These are phyloP conservation scores for Backusella australiensis DNA, from an alignment of 192 early-diverging fungal species.

Conservation along the genomic window DNA sequence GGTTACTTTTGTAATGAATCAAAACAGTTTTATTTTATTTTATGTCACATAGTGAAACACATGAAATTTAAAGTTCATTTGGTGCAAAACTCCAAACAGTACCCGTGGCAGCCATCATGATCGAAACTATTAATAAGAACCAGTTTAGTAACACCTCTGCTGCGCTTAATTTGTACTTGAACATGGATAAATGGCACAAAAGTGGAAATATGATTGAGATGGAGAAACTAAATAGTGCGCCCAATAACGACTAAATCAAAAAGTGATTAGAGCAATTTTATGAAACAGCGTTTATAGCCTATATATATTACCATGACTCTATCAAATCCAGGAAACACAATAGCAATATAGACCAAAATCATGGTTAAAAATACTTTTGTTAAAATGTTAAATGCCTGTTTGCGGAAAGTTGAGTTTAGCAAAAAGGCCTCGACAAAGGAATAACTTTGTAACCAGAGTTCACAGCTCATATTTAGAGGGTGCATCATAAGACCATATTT, in stretches of 20 bases:
- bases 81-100: constrained; percentile 37
- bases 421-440: not conserved
- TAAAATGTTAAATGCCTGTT: not conserved
- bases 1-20: not conserved
- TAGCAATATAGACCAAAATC: constrained; percentile 8
- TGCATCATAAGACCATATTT: constrained; percentile 65
- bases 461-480: constrained; percentile 51
- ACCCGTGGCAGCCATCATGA: constrained; percentile 29
- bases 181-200: constrained; percentile 33
- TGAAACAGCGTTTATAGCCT: not conserved
- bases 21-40: not conserved
- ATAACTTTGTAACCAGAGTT: constrained; percentile 24
- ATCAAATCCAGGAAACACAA: constrained; percentile 23
- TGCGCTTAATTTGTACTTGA: constrained; percentile 16
- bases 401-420: not conserved
- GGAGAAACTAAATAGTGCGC: constrained; percentile 34
- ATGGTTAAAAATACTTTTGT: constrained; percentile 8
- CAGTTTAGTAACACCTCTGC: constrained; percentile 21
- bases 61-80: not conserved
- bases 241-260: constrained; percentile 23
- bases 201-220: constrained; percentile 38
- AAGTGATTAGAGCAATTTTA: not conserved
- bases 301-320: constrained; percentile 36
- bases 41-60: not conserved
- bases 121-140: constrained; percentile 17